Evolutionary conservation across 2,329 filamentous ascomycete genomes (phyloP).

Genomic region (Aureobasidium sp.): DNA sequence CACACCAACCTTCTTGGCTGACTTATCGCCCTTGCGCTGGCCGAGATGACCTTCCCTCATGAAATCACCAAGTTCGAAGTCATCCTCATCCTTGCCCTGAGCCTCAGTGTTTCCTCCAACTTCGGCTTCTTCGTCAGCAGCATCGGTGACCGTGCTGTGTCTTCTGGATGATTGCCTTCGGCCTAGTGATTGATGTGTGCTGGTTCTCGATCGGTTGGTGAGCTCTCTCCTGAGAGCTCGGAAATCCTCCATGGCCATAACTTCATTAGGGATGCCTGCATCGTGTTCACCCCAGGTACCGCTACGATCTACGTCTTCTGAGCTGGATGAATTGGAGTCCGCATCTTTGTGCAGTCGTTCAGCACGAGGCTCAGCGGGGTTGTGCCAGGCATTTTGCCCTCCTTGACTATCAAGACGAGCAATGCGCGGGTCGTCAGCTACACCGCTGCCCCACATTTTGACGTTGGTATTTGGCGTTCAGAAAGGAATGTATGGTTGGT

Average conservation of each 20-base stretch:
- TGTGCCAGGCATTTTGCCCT: conserved; percentile 15
- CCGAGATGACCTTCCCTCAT: conserved; percentile 70
- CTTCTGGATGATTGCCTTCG: conserved; percentile 30
- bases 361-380: conserved; percentile 1
- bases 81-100: conserved; percentile 46
- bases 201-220: conserved; percentile 41
- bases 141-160: conserved; percentile 22
- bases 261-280: conserved; percentile 46
- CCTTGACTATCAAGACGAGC: conserved; percentile 8
- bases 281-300: conserved; percentile 60
- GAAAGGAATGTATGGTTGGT: not conserved
- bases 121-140: conserved; percentile 18
- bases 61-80: conserved; percentile 64
- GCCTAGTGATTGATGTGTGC: not conserved
- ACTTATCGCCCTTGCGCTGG: conserved; percentile 59
- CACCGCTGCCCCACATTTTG: conserved; percentile 14
- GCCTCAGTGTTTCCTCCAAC: conserved; percentile 33
- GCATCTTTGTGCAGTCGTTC: conserved; percentile 6
- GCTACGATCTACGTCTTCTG: conserved; percentile 22
- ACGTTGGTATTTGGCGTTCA: not conserved
- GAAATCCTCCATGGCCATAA: conserved; percentile 53
- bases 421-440: conserved; percentile 10
- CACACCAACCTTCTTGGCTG: conserved; percentile 71
- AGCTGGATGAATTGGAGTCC: conserved; percentile 6
- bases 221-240: conserved; percentile 52